Conservation (phyloP, 2,329 filamentous ascomycete genomes). For the Botrytis pseudocinerea region DNA sequence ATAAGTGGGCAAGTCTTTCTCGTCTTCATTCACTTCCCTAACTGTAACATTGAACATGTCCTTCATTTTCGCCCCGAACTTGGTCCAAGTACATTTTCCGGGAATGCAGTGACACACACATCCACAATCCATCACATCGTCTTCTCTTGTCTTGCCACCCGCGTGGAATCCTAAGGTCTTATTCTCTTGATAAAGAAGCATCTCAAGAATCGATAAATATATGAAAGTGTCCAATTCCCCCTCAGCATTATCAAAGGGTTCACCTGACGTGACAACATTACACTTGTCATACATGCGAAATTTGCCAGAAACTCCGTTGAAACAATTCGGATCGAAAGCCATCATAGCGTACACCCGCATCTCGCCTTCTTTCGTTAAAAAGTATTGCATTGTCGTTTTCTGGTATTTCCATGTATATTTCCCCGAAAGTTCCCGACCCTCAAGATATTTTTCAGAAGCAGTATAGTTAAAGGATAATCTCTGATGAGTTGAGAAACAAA, state of each 20-base stretch:
- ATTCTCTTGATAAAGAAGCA: neutral
- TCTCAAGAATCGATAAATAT: neutral
- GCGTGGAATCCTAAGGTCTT: neutral
- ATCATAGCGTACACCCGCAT: neutral
- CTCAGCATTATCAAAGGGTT: neutral
- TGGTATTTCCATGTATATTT: constrained; percentile 1
- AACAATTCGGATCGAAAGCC: neutral
- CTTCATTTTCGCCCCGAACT: neutral
- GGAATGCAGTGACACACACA: constrained; percentile 2
- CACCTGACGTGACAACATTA: neutral
- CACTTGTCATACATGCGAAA: neutral
- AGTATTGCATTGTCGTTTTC: neutral
- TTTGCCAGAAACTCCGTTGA: neutral
- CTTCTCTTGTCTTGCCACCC: neutral
- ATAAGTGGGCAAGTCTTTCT: neutral
- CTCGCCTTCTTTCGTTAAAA: neutral
- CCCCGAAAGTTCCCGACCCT: neutral
- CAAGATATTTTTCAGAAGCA: neutral
- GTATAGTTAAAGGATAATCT: constrained; percentile 1
- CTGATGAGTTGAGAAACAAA: neutral
- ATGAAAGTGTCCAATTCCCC: neutral
- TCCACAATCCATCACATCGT: neutral
- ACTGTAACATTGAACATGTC: neutral
- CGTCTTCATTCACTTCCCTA: neutral
- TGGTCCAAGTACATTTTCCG: neutral